Percentiles rank a stretch among this genome's conserved stretches.
Conservation (phyloP, 768 basidiomycete genomes). For the Naganishia vaughanmartiniae region DNA sequence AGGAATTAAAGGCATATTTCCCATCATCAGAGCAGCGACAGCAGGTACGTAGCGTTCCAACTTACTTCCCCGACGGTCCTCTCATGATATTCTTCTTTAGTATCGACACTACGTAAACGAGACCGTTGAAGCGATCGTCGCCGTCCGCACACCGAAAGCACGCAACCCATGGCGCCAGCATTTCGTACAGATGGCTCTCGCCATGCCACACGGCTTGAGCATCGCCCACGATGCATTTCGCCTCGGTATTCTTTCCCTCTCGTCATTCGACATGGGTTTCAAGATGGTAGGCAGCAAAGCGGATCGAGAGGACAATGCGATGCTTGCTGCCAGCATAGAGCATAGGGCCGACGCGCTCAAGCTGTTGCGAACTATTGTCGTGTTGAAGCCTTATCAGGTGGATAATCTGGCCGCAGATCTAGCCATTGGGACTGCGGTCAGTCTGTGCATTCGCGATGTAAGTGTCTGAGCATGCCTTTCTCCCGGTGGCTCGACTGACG, state of each 20-base stretch:
- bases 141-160: slow-evolving; percentile 21
- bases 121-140: slow-evolving; percentile 33
- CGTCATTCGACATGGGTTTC: slow-evolving; percentile 36
- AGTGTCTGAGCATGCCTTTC: too few relatives aligned
- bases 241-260: slow-evolving; percentile 31
- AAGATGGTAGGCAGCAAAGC: slow-evolving; percentile 11
- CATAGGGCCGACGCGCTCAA: slow-evolving; percentile 29
- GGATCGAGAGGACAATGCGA: slow-evolving; percentile 27
- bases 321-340: slow-evolving; percentile 31
- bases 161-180: slow-evolving; percentile 36
- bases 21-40: slow-evolving; percentile 24
- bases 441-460: slow-evolving; percentile 37
- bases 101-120: slow-evolving; percentile 36
- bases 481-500: not conserved
- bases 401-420: slow-evolving; percentile 31
- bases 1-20: slow-evolving; percentile 29
- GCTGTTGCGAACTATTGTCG: slow-evolving; percentile 17
- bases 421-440: slow-evolving; percentile 28
- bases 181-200: slow-evolving; percentile 32
- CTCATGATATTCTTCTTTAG: slow-evolving; percentile 5
- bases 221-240: slow-evolving; percentile 47
- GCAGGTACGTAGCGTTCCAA: slow-evolving; percentile 2
- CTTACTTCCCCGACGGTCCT: not conserved
- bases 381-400: slow-evolving; percentile 16
- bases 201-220: slow-evolving; percentile 55